A percentile compares a stretch with the other conserved stretches of the same genome.
Evolutionary conservation across 306 rosid genomes (phyloP).

Genomic region (Astragalus membranaceus): DNA sequence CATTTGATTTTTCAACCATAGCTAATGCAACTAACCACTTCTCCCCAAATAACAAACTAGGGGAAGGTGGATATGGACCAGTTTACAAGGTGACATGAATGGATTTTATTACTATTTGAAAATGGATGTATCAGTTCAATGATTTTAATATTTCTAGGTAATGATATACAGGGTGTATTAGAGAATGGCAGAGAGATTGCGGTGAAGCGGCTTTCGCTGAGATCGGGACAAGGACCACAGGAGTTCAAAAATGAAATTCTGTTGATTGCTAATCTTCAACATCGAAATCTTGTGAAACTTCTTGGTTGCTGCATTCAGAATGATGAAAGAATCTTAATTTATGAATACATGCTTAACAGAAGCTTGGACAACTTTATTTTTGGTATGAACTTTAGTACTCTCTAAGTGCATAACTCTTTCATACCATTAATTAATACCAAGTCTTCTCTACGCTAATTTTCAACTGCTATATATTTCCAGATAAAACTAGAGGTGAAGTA

Average conservation of each 20-base stretch:
- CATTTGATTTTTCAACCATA: constrained; percentile 29
- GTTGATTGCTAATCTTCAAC: constrained; percentile 33
- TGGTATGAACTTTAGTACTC: constrained; percentile 8
- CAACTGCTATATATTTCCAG: constrained; percentile 11
- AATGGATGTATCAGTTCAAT: not conserved
- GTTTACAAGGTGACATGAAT: constrained; percentile 35
- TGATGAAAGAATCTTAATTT: constrained; percentile 36
- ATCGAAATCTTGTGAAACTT: constrained; percentile 45
- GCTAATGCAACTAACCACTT: constrained; percentile 30
- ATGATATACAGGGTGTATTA: constrained; percentile 32
- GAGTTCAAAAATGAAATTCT: constrained; percentile 41
- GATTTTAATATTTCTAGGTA: not conserved
- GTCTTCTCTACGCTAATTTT: not conserved
- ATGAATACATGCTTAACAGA: constrained; percentile 48
- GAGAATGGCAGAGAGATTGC: constrained; percentile 30
- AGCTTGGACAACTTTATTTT: constrained; percentile 31
- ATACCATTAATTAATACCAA: not conserved
- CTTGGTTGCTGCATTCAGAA: constrained; percentile 41
- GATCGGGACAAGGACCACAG: constrained; percentile 38
- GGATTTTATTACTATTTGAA: not conserved
- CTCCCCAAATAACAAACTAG: constrained; percentile 26
- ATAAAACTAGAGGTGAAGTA: constrained; percentile 16
- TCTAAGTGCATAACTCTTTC: not conserved
- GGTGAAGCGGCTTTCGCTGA: constrained; percentile 35
- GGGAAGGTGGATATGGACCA: constrained; percentile 42